These are phyloP conservation scores for Paramyrothecium sp. DNA, from an alignment of 2,329 filamentous ascomycete genomes.

Conservation along the genomic window DNA sequence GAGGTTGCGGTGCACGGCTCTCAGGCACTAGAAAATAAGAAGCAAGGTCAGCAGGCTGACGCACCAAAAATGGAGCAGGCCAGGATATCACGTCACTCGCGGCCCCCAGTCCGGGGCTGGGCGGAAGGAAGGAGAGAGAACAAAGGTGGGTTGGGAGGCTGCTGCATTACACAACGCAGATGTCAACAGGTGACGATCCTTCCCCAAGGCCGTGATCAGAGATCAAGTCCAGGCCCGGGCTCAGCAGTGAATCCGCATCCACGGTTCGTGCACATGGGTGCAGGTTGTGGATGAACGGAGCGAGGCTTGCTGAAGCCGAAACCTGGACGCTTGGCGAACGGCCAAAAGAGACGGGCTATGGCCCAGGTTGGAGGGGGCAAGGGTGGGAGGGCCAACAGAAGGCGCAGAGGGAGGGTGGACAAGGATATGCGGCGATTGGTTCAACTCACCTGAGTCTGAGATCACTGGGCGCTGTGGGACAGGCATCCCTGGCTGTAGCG, in stretches of 20 bases:
- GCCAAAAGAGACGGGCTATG: too few relatives aligned
- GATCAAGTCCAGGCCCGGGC: background rate
- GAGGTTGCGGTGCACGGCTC: background rate
- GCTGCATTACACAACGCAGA: too few relatives aligned
- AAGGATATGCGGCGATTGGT: background rate
- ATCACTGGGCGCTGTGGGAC: background rate
- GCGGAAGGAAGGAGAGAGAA: background rate
- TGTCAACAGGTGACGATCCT: background rate
- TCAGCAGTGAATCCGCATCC: background rate
- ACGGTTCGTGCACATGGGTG: background rate
- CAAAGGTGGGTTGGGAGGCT: background rate
- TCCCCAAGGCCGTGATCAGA: background rate
- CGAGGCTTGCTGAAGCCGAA: background rate
- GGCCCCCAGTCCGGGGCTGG: background rate
- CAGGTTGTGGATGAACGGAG: background rate
- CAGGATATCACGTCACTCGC: background rate
- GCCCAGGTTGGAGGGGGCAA: background rate
- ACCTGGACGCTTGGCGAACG: background rate
- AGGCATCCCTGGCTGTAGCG: background rate
- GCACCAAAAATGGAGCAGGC: background rate
- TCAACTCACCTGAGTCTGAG: background rate
- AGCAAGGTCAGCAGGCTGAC: background rate
- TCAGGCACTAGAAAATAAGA: background rate
- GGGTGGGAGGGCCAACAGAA: background rate
- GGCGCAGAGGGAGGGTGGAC: background rate